A percentile compares a stretch with the other conserved stretches of the same genome.
phyloP scores from a whole-genome alignment of 73 alveolate genomes.

The Paramecium biaurelia region DNA sequence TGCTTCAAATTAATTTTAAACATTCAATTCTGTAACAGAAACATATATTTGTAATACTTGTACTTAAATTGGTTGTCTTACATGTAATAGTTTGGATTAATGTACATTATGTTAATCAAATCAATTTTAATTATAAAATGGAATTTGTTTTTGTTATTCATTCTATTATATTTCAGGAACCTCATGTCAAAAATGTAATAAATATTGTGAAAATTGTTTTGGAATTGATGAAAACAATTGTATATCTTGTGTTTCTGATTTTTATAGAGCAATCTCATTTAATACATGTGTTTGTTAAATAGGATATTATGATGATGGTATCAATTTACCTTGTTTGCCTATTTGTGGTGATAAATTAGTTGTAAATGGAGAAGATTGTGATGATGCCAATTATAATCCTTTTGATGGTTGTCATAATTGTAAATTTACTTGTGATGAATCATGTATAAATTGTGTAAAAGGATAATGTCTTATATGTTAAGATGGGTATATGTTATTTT shows the following conservation, averaged over 20 bases:
- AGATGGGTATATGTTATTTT: background rate
- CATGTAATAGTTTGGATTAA: background rate
- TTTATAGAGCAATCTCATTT: background rate
- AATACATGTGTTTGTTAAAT: background rate
- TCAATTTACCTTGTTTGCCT: background rate
- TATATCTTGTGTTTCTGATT: background rate
- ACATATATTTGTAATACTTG: background rate
- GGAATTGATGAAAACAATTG: background rate
- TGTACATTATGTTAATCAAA: background rate
- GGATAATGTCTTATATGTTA: background rate
- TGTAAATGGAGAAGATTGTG: background rate
- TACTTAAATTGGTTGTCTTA: background rate
- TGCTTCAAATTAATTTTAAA: background rate
- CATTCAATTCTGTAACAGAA: background rate
- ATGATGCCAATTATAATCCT: background rate
- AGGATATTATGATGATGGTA: background rate
- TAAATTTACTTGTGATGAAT: background rate
- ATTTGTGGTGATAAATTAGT: background rate
- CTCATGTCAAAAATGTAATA: background rate
- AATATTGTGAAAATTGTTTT: background rate
- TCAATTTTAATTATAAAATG: background rate
- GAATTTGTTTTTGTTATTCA: background rate
- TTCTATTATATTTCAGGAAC: background rate
- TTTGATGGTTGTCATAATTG: slow-evolving; percentile 18
- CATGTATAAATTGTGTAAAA: background rate